These are phyloP conservation scores for Metarhizium brunneum DNA, from an alignment of 2,329 filamentous ascomycete genomes.

Conservation along the genomic window DNA sequence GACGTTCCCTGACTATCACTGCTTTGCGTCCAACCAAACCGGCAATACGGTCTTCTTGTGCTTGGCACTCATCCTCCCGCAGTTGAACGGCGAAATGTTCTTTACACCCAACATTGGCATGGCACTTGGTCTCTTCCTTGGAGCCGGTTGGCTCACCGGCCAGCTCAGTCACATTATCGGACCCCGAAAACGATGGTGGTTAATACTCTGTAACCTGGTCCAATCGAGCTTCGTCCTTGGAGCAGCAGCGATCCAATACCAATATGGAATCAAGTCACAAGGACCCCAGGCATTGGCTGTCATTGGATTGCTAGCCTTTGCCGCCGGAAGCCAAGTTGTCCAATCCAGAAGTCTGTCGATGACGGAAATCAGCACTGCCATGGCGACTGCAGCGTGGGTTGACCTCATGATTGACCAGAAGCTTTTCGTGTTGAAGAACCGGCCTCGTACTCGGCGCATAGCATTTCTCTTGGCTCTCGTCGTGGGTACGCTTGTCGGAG, in stretches of 20 bases:
- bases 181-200: slow-evolving; percentile 40
- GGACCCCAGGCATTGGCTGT: slow-evolving; percentile 32
- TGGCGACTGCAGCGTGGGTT: slow-evolving; percentile 55
- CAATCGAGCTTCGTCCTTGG: slow-evolving; percentile 46
- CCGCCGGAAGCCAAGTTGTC: slow-evolving; percentile 50
- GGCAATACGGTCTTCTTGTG: slow-evolving; percentile 54
- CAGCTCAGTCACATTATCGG: slow-evolving; percentile 46
- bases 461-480: slow-evolving; percentile 39
- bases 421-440: slow-evolving; percentile 36
- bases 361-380: slow-evolving; percentile 54
- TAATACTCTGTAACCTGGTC: slow-evolving; percentile 43
- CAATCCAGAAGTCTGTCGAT: slow-evolving; percentile 43
- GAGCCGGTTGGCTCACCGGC: slow-evolving; percentile 44
- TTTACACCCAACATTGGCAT: slow-evolving; percentile 43
- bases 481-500: slow-evolving; percentile 41
- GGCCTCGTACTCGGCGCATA: slow-evolving; percentile 38
- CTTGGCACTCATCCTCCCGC: slow-evolving; percentile 39
- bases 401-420: slow-evolving; percentile 47
- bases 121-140: slow-evolving; percentile 46
- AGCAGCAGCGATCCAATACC: slow-evolving; percentile 39
- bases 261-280: slow-evolving; percentile 23
- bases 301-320: slow-evolving; percentile 43
- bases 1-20: slow-evolving; percentile 51
- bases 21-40: slow-evolving; percentile 56
- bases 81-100: slow-evolving; percentile 38